These are phyloP conservation scores for Suhomyces kilbournensis DNA, from an alignment of 805 yeast species.

Conservation along the genomic window DNA sequence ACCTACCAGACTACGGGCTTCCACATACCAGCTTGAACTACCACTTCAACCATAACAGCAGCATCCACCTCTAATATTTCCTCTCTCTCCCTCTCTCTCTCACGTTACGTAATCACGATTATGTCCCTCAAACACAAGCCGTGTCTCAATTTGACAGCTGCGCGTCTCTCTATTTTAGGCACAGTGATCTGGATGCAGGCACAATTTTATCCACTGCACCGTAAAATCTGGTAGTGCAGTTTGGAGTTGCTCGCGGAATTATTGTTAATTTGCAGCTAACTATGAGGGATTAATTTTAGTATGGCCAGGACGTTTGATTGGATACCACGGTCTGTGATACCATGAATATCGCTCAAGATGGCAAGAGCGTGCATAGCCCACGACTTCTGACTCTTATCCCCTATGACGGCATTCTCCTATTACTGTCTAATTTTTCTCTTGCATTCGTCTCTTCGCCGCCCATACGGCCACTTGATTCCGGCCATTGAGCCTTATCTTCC, in stretches of 20 bases:
- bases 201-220: not conserved
- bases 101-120: not conserved
- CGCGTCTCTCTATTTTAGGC: not conserved
- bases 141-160: not conserved
- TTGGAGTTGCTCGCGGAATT: not conserved
- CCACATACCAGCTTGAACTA: not conserved
- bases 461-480: not conserved
- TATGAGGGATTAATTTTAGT: constrained; percentile 1
- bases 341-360: not conserved
- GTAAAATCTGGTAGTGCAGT: not conserved
- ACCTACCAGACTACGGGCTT: not conserved
- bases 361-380: not conserved
- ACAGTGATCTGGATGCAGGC: not conserved
- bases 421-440: not conserved
- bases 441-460: not conserved
- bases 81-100: not conserved
- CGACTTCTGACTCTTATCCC: not conserved
- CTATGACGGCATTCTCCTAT: not conserved
- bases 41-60: not conserved
- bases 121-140: not conserved
- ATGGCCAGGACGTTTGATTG: not conserved
- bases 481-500: not conserved
- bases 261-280: not conserved
- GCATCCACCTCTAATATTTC: not conserved
- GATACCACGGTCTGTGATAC: not conserved